Evolutionary conservation across 352 stramenopile species (phyloP).

Genomic region (Pythium myriotylum): DNA sequence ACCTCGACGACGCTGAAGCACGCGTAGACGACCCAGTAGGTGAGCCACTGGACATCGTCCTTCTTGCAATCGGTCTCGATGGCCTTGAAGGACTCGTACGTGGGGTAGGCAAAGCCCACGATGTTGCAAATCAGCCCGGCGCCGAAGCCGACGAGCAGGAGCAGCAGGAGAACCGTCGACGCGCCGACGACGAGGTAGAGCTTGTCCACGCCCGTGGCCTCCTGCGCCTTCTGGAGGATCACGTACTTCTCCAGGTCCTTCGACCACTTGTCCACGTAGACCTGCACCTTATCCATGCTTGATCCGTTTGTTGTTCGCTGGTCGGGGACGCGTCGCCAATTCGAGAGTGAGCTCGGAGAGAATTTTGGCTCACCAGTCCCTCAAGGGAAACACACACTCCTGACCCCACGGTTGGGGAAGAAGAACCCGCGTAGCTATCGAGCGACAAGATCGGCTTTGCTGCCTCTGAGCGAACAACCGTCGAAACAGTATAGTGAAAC

Average conservation of each 20-base stretch:
- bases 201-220: slow-evolving; percentile 86
- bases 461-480: not conserved
- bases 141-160: slow-evolving; percentile 85
- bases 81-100: slow-evolving; percentile 86
- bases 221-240: slow-evolving; percentile 77
- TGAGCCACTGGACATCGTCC: slow-evolving; percentile 92
- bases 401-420: slow-evolving; percentile 29
- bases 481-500: not conserved
- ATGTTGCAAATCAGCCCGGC: slow-evolving; percentile 85
- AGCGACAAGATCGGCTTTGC: too few relatives aligned
- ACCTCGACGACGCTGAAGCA: slow-evolving; percentile 97
- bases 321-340: slow-evolving; percentile 26
- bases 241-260: slow-evolving; percentile 86
- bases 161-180: slow-evolving; percentile 65
- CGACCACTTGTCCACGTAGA: slow-evolving; percentile 86
- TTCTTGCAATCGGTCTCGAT: slow-evolving; percentile 79
- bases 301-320: slow-evolving; percentile 12
- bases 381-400: slow-evolving; percentile 25
- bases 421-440: slow-evolving; percentile 7
- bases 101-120: slow-evolving; percentile 83
- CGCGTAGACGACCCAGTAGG: slow-evolving; percentile 98
- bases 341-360: slow-evolving; percentile 29
- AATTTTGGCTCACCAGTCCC: slow-evolving; percentile 24
- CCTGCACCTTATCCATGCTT: slow-evolving; percentile 82
- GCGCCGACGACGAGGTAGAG: slow-evolving; percentile 80